Evolutionary conservation across 306 rosid species (phyloP).

Genomic region (Cicer arietinum): DNA sequence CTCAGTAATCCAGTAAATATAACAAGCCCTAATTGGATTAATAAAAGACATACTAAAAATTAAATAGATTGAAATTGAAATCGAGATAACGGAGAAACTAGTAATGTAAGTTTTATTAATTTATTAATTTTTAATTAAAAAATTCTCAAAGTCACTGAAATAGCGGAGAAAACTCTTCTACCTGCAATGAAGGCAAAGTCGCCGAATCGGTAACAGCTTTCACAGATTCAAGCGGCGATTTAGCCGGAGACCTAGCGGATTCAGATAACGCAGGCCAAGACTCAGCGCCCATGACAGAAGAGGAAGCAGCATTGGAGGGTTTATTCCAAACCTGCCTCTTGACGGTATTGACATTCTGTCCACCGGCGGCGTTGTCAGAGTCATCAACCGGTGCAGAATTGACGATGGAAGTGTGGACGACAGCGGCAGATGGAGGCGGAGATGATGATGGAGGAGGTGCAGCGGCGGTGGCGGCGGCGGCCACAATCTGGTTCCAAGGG

Average conservation of each 20-base stretch:
- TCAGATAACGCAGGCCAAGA: slow-evolving; percentile 89
- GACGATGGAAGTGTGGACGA: slow-evolving; percentile 41
- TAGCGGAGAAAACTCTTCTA: slow-evolving; percentile 30
- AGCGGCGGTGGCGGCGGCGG: slow-evolving; percentile 34
- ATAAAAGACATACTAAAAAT: neutral
- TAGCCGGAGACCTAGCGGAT: slow-evolving; percentile 60
- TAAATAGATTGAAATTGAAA: neutral
- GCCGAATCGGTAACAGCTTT: slow-evolving; percentile 51
- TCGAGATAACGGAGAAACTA: neutral
- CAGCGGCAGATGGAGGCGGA: slow-evolving; percentile 43
- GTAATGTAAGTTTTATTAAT: neutral
- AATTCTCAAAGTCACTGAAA: neutral
- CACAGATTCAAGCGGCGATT: slow-evolving; percentile 54
- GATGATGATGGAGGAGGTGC: slow-evolving; percentile 39
- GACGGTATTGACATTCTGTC: slow-evolving; percentile 57
- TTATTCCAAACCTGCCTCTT: slow-evolving; percentile 85
- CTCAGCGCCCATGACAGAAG: slow-evolving; percentile 73
- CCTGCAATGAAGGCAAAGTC: slow-evolving; percentile 60
- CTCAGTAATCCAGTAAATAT: neutral
- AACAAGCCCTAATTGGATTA: neutral
- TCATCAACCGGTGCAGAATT: slow-evolving; percentile 47
- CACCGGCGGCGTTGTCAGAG: slow-evolving; percentile 42
- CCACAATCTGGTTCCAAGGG: slow-evolving; percentile 73
- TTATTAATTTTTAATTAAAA: neutral
- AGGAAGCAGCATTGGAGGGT: slow-evolving; percentile 66